These are phyloP conservation scores for Mycena maculata DNA, from an alignment of 768 basidiomycete genomes.

Conservation along the genomic window DNA sequence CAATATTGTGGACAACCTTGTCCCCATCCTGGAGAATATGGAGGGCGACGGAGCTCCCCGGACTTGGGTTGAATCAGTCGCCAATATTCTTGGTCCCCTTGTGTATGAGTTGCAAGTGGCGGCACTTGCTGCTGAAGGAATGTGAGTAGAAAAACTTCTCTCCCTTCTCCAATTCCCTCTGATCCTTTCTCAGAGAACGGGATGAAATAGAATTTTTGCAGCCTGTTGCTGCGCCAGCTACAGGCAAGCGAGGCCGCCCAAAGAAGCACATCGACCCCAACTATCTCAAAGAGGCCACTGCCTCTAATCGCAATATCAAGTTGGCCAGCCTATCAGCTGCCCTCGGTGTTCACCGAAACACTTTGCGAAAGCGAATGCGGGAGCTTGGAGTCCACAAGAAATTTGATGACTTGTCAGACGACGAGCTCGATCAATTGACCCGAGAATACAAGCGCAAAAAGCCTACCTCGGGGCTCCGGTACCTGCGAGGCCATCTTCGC, in stretches of 20 bases:
- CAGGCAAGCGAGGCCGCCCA: neutral
- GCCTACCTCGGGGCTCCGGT: neutral
- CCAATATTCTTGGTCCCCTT: slow-evolving; percentile 9
- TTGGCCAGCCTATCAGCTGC: neutral
- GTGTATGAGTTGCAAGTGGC: slow-evolving; percentile 17
- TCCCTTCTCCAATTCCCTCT: neutral
- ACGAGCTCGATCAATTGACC: neutral
- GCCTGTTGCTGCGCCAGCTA: neutral
- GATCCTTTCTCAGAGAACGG: neutral
- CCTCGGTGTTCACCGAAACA: neutral
- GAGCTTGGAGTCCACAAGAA: neutral
- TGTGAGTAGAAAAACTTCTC: neutral
- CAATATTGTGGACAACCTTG: neutral
- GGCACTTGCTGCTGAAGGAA: slow-evolving; percentile 5
- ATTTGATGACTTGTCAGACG: neutral
- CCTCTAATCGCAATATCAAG: neutral
- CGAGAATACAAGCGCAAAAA: slow-evolving; percentile 2
- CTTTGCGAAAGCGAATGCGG: neutral
- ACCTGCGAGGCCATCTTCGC: slow-evolving; percentile 3
- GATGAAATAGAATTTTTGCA: slow-evolving; percentile 11
- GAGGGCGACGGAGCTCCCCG: neutral
- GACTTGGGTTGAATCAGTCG: slow-evolving; percentile 1
- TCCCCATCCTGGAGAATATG: neutral
- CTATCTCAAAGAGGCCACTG: slow-evolving; percentile 10
- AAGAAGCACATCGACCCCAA: neutral